Evolutionary conservation across 345 rosid species (phyloP), one percentile per base, ranked within the genome.

Genomic region (Triadica sebifera): DNA sequence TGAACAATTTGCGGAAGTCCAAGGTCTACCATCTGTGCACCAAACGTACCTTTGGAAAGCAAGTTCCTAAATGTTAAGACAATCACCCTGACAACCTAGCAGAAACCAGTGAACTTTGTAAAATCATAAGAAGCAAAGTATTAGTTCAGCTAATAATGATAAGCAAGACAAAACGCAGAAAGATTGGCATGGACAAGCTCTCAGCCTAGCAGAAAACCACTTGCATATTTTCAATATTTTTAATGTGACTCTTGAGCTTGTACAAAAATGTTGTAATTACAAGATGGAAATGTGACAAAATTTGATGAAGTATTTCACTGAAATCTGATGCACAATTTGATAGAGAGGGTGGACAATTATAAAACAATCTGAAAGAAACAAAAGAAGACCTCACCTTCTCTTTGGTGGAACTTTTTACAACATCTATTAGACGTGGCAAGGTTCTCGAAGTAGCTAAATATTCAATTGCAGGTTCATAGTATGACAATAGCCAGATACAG

Each of bases 1-100:
- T 91, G 92, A 76, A 94, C 92, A 76, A 89, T 79, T 81, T 94
- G 97, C 59, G 90, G 97, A 78, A 94, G 87, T 65, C 98, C 97
- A 79, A 92, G 91, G 79, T 92, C 98, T 71, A 94, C 96, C 98
- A 94, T 94, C 83, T 86, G 97, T 73, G 95, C 94, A 81, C 96
- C 98, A 84, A 92, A 89, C 65, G 90, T 84, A 71, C 89, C 98
- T 86, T 86, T 91, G 25, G 91, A 86, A 61, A 92, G 87, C 88
- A 94, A 83, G 85, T 94, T 94, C 85, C 70, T 86, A 78, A 92
- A 87, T 56, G 91, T 89, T 89, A 92, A 79, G 77, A 89, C 86
- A 72, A 91, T 86, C 49, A 94, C 97, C 88, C 98, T 87, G 73
- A 94, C 98, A 79, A 94, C 98, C 98, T 94, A 75, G 74, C 76